Evolutionary conservation across 148 eudicot genomes (phyloP).

Genomic region (Euryodendron excelsum): DNA sequence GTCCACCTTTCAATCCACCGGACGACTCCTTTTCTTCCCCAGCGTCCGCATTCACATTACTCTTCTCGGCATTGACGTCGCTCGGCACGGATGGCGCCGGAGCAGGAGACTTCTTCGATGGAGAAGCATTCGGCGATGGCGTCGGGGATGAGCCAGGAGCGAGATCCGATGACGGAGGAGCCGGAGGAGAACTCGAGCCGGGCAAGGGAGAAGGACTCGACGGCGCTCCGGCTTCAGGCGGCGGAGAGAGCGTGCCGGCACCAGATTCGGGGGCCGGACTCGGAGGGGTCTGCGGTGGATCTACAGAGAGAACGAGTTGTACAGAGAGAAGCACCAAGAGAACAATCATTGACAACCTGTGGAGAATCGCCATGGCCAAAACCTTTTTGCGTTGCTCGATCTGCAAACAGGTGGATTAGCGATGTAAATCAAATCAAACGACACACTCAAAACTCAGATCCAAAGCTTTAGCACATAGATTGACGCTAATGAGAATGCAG

Average conservation of each 20-base stretch:
- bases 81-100: conserved; percentile 16
- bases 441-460: background rate
- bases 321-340: conserved; percentile 3
- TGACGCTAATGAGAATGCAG: background rate
- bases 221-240: conserved; percentile 8
- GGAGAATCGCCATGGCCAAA: conserved; percentile 9
- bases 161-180: conserved; percentile 7
- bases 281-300: conserved; percentile 10
- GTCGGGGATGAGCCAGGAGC: conserved; percentile 23
- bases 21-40: background rate
- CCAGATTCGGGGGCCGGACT: conserved; percentile 1
- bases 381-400: background rate
- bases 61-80: background rate
- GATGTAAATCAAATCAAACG: background rate
- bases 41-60: background rate
- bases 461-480: background rate
- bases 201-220: conserved; percentile 8
- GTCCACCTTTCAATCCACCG: conserved; percentile 35
- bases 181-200: conserved; percentile 17
- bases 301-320: background rate
- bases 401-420: background rate
- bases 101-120: background rate
- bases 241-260: background rate
- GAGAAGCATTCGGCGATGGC: background rate
- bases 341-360: background rate